Percentiles rank a stretch among this genome's conserved stretches.
Evolutionary conservation across 176 grass and related monocot species (phyloP).

Genomic region (Oryza brachyantha): DNA sequence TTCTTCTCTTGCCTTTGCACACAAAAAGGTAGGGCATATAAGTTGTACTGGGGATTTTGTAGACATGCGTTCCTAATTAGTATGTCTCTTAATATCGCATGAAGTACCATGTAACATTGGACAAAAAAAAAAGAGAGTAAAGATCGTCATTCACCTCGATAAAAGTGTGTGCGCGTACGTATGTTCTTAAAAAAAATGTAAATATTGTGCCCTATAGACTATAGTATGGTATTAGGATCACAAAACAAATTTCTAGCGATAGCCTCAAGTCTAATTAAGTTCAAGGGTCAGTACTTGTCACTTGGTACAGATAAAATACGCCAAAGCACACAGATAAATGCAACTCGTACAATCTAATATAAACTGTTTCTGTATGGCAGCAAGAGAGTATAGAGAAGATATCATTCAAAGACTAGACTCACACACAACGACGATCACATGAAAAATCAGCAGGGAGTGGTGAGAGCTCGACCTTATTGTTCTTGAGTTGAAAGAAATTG

Average conservation of each 20-base stretch:
- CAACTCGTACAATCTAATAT: background rate
- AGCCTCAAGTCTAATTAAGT: background rate
- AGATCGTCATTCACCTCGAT: background rate
- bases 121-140: background rate
- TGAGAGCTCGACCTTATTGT: slow-evolving; percentile 17
- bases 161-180: background rate
- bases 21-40: background rate
- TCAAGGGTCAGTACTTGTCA: background rate
- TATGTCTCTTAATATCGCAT: slow-evolving; percentile 24
- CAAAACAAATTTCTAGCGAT: background rate
- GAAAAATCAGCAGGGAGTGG: slow-evolving; percentile 39
- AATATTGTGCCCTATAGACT: background rate
- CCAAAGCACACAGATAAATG: slow-evolving; percentile 5
- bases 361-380: slow-evolving; percentile 28
- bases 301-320: background rate
- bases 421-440: slow-evolving; percentile 17
- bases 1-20: background rate
- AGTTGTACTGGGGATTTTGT: background rate
- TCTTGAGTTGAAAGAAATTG: slow-evolving; percentile 35
- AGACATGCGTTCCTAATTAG: background rate
- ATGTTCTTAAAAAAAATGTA: background rate
- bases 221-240: background rate
- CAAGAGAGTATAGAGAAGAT: slow-evolving; percentile 20
- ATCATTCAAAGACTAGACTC: slow-evolving; percentile 32
- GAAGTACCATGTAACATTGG: slow-evolving; percentile 22